phyloP scores from a whole-genome alignment of 352 stramenopile genomes.

The Globisporangium spiculum region DNA sequence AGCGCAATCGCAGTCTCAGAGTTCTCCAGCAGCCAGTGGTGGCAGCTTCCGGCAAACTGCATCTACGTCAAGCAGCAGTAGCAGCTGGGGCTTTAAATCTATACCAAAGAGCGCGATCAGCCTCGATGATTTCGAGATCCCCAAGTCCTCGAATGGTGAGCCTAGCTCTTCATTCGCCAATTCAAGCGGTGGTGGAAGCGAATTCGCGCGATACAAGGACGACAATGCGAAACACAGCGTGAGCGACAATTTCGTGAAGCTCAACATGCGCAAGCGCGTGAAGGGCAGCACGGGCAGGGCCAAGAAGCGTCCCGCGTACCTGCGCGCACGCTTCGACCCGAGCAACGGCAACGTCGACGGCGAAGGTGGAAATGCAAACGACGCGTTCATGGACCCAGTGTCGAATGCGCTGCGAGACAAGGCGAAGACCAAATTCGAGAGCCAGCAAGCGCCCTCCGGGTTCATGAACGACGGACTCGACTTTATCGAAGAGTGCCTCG shows the following conservation, averaged over 20 bases:
- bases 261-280: slow-evolving; percentile 78
- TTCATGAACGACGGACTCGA: slow-evolving; percentile 63
- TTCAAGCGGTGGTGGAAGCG: slow-evolving; percentile 5
- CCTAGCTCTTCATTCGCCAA: background rate
- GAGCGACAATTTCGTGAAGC: slow-evolving; percentile 77
- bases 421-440: slow-evolving; percentile 28
- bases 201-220: slow-evolving; percentile 61
- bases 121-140: slow-evolving; percentile 42
- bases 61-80: background rate
- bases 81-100: slow-evolving; percentile 37
- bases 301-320: slow-evolving; percentile 66
- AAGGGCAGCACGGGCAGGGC: slow-evolving; percentile 64
- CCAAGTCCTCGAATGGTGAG: background rate
- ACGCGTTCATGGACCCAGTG: slow-evolving; percentile 20
- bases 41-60: slow-evolving; percentile 1
- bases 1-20: background rate
- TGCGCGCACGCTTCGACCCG: slow-evolving; percentile 33
- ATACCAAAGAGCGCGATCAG: slow-evolving; percentile 15
- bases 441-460: slow-evolving; percentile 12
- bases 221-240: slow-evolving; percentile 46
- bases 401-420: slow-evolving; percentile 8
- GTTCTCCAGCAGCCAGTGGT: background rate
- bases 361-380: background rate
- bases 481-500: slow-evolving; percentile 78
- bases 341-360: background rate